phyloP scores from a whole-genome alignment of 352 stramenopile genomes.

The Pythium folliculosum region DNA sequence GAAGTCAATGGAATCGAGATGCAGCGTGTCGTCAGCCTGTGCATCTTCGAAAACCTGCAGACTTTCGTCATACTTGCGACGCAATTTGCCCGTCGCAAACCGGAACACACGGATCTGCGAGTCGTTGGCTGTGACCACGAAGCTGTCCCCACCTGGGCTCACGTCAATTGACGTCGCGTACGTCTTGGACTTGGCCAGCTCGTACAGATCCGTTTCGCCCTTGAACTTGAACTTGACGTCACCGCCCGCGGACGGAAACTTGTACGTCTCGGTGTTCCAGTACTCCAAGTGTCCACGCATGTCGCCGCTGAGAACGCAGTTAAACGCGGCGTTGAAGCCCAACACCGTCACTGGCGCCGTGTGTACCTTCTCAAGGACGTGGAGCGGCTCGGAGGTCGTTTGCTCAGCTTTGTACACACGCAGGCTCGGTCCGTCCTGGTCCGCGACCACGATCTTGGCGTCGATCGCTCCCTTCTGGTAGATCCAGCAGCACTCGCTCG shows the following conservation, averaged over 20 bases:
- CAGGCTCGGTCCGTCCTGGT: slow-evolving; percentile 62
- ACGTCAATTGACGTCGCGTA: slow-evolving; percentile 79
- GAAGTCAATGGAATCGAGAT: slow-evolving; percentile 90
- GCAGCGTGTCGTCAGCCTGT: slow-evolving; percentile 64
- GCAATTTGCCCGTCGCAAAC: slow-evolving; percentile 86
- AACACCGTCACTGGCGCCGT: slow-evolving; percentile 89
- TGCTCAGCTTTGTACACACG: slow-evolving; percentile 89
- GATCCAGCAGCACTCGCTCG: slow-evolving; percentile 78
- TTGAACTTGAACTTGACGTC: slow-evolving; percentile 91
- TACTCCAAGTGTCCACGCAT: slow-evolving; percentile 93
- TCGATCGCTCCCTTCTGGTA: slow-evolving; percentile 55
- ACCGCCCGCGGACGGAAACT: slow-evolving; percentile 35
- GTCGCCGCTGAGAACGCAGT: slow-evolving; percentile 93
- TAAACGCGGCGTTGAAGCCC: slow-evolving; percentile 79
- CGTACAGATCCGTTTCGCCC: slow-evolving; percentile 96
- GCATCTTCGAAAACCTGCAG: slow-evolving; percentile 89
- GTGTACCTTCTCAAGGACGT: slow-evolving; percentile 87
- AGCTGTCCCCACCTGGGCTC: slow-evolving; percentile 59
- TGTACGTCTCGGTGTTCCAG: slow-evolving; percentile 85
- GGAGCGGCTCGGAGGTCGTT: slow-evolving; percentile 44
- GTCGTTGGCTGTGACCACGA: slow-evolving; percentile 90
- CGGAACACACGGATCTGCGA: slow-evolving; percentile 89
- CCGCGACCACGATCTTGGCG: slow-evolving; percentile 77
- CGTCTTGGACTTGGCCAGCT: slow-evolving; percentile 93
- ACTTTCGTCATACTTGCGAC: slow-evolving; percentile 90